phyloP scores from a whole-genome alignment of 75 land plant species.

The Picea sitchensis region DNA sequence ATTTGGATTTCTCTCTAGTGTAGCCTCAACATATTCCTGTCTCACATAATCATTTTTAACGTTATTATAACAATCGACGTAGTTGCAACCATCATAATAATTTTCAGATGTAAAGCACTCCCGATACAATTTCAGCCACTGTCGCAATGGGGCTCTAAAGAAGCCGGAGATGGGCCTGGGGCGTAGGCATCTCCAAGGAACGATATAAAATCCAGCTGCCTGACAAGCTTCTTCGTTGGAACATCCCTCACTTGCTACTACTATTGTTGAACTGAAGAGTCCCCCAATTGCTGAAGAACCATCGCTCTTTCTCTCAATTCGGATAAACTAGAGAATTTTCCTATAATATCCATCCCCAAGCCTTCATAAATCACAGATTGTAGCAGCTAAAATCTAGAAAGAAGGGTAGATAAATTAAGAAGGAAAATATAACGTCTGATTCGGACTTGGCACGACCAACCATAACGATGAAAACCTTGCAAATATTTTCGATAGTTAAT shows the following conservation, averaged over 20 bases:
- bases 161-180: neutral
- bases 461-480: too few species aligned
- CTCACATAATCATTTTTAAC: conserved; percentile 84
- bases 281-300: conserved; percentile 6
- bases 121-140: too few species aligned
- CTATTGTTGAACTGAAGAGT: neutral
- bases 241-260: conserved; percentile 23
- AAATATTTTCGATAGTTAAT: too few species aligned
- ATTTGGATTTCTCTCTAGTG: conserved; percentile 93
- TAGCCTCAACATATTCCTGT: conserved; percentile 86
- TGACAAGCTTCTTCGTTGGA: conserved; percentile 50
- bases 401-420: neutral
- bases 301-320: neutral
- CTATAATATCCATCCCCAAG: neutral
- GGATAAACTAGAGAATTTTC: neutral
- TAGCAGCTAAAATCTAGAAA: neutral
- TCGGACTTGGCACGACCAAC: too few species aligned
- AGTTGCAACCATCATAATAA: conserved; percentile 98
- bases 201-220: conserved; percentile 67
- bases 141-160: neutral
- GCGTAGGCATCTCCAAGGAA: conserved; percentile 2
- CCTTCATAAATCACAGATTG: neutral
- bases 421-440: too few species aligned
- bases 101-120: conserved; percentile 96
- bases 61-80: conserved; percentile 87